Base-by-base conservation (phyloP, 2,329 filamentous ascomycete species). In the Talaromyces sp. region DNA sequence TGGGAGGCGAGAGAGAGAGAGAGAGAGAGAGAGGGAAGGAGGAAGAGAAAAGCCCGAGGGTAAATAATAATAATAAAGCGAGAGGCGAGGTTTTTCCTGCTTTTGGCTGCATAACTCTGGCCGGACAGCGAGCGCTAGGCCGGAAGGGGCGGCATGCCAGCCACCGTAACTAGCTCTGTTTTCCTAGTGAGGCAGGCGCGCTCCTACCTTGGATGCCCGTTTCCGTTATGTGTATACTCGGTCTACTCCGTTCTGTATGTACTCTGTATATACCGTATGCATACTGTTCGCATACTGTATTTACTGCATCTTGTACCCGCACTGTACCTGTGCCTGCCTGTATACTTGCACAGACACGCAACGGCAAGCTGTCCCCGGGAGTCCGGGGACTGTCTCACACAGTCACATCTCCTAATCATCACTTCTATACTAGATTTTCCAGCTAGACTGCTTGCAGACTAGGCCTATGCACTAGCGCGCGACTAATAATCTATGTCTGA, bases 101-200 rank as follows among this genome's bases (percentile, higher is more conserved):
- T 47, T 36, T 36, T 18, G 44, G 44, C 44, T 16, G 44, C 44
- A 47, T 47, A 47, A 47, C 23, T 47, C 40, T 59, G 14, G 28
- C n/a, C 18, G 10, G 36, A 47, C 33, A 59, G 40, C 31, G 50
- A 31, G n/a, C 16, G 47, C 54, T 31, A 44, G 33, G 56, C 54
- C 54, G 44, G 53, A 56, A 61, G 51, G 59, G 53, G 52, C 34
- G 53, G 59, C 36, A 56, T 36, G 40, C 59, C 50, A 36, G n/a
- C 36, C 34, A 60, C 50, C 57, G 36, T 7, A 5, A 53, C 14
- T 36, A 50, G 10, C 8, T 40, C 4, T 40, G 36, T n/a, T n/a
- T 16, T 36, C 3, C 33, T 12, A 12, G 33, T 34, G 7, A 34
- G 33, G 33, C 33, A 34, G 33, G 33, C 7, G 33, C 12, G 34